Conservation (phyloP, 371 early-diverging fungal species). For the Choanephora cucurbitarum region DNA sequence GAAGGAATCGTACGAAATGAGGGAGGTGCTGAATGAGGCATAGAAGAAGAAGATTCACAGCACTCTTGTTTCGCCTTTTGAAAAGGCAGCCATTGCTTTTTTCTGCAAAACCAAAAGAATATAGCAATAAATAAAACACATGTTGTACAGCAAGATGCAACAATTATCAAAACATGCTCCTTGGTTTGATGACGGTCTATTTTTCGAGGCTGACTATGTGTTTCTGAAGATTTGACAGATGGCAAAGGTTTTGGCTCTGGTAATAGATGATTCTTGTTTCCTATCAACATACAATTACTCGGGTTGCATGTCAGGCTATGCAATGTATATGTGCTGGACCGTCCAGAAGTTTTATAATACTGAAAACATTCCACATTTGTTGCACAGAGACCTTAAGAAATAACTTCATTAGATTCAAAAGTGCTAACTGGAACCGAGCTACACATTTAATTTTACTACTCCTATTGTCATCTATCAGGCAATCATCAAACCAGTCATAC, state of each 20-base stretch:
- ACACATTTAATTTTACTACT: conserved; percentile 30
- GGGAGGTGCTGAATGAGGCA: conserved; percentile 39
- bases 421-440: neutral
- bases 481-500: conserved; percentile 45
- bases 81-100: conserved; percentile 15
- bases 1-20: conserved; percentile 37
- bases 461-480: conserved; percentile 41
- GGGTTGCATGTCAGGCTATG: conserved; percentile 46
- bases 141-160: conserved; percentile 21
- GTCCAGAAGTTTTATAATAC: conserved; percentile 30
- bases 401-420: neutral
- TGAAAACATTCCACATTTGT: conserved; percentile 46
- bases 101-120: conserved; percentile 8
- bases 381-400: conserved; percentile 37
- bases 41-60: conserved; percentile 9
- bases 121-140: neutral
- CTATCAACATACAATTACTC: conserved; percentile 29
- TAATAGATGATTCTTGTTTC: conserved; percentile 17
- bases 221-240: neutral
- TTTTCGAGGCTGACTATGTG: neutral
- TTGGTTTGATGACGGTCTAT: neutral
- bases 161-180: conserved; percentile 1
- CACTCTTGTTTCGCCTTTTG: neutral
- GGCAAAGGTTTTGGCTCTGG: conserved; percentile 20
- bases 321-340: conserved; percentile 35